Evolutionary conservation across 495 filamentous ascomycete genomes (phyloP), one percentile per base, ranked within the genome.

Genomic region (Immersiella caudata): DNA sequence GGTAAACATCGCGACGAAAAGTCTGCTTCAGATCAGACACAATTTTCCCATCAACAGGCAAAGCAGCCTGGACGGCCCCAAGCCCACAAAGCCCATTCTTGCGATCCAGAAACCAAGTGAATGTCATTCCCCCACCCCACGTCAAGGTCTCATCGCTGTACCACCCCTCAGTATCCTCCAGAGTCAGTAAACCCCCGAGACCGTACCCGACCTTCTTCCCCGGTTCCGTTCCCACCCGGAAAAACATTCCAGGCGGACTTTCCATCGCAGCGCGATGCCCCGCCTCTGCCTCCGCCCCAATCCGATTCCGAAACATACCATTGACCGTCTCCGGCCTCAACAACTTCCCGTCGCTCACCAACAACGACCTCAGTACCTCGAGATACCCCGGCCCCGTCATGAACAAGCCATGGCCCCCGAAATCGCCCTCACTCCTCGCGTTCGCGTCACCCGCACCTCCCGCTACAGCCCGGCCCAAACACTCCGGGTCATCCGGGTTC

Each of bases 51-150:
- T 82, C 79, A 11, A 80, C 27, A 21, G 82, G 80, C 54, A 83
- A 64, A 35, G 71, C 29, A 20, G 77, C 70, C 62, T 81, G 78
- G 14, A 80, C 24, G 21, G 81, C 82, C 12, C 73, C 78, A 16
- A 83, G 52, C 21, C 76, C 80, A 64, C 82, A 83, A 16, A 84
- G 70, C 3, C 67, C 77, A 64, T 82, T 83, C 73, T 79, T 79
- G 24, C 78, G 80, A 69, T 84, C 81, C 66, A 83, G 75, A 52
- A 84, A 84, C 75, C 74, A 76, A n/a, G 63, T 57, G 5, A 72
- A 55, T 24, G 71, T 67, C 52, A 69, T 26, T 11, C 71, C 75
- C 8, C 74, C 75, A 0, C 72, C 68, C 75, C 75, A 78, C 1
- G 66, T 67, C 58, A 78, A 14, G 12, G 74, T 73, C 20, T 62